Evolutionary conservation across 768 basidiomycete species (phyloP), one percentile per base, ranked within the genome.

Genomic region (Serendipita sp.): DNA sequence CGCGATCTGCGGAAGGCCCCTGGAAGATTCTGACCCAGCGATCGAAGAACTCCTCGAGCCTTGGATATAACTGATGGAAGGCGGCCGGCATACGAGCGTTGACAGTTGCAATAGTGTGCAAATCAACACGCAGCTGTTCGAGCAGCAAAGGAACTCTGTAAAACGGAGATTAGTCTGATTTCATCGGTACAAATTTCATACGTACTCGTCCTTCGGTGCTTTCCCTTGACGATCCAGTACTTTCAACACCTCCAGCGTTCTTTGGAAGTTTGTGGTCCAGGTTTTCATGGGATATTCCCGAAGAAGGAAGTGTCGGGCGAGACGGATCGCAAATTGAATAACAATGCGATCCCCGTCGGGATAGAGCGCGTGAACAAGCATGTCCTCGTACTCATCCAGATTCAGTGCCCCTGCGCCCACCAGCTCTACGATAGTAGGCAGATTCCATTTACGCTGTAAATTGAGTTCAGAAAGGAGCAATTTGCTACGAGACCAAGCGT

Each of bases 11-110:
- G 63, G 88, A 84, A 68, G 92, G 90, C 66, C 89, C 83, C 74
- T 94, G 91, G 79, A 91, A 98, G 68, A 97, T 88, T 58, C 81
- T 80, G 68, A 97, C 90, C 96, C 96, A 99, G 78, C 97, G 89
- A 71, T 91, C 88, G 78, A 91, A 91, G 84, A 60, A 60, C 34
- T 60, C 56, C 36, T 60, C 56, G 28, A 60, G 56, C 10, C 56
- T 10, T 16, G 56, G 56, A 36, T 60, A 60, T 23, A 67, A 66
- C 51, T 69, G 67, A 48, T 70, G 69, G 41, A 65, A 63, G 18
- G 66, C 60, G 48, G 44, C 52, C 28, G 64, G 48, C 64, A 69
- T 70, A 15, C 67, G 60, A 18, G 68, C 68, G 16, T 63, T 66
- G 63, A 60, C 60, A 13, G 64, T 66, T 11, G 62, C 68, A 51